Base-by-base conservation (phyloP, 441 rosid genomes). In the Erodium trifolium region DNA sequence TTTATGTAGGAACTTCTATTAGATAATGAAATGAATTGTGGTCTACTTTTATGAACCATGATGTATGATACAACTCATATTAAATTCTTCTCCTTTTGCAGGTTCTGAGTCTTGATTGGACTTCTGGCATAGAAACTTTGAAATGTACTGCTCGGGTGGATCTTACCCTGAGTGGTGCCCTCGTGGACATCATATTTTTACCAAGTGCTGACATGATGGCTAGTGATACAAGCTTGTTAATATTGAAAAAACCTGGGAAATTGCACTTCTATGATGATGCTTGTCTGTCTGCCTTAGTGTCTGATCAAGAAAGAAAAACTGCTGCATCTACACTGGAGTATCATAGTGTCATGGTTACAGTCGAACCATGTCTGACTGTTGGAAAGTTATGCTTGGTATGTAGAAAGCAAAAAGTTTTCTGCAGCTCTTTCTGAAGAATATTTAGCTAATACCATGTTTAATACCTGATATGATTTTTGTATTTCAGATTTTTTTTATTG, bases 61-160 rank as follows among this genome's bases (percentile, higher is more conserved):
- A 37, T 63, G 43, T 13, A 34, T 34, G 17, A 12, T 64, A 34
- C 34, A 64, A 35, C 12, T 0, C 45, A 34, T 68, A 74, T 73
- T 75, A 53, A 71, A 49, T 66, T 63, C 68, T n/a, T 75, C 72
- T 53, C 65, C 43, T 70, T 69, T 69, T 72, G 45, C 87, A 88
- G 91, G 76, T 86, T 78, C 68, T 88, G 78, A 76, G 74, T 78
- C 84, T 88, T 76, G 85, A 88, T 73, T 85, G 85, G 86, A 75
- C 88, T 67, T 81, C 83, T 78, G 88, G 86, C 71, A 27, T 82
- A 73, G 85, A 83, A 82, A 76, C 74, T 71, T 72, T 86, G 78
- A 83, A 82, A 81, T 88, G 89, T 70, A 69, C 82, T 63, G 78
- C 80, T 72, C 87, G 85, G 47, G 81, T 71, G 47, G 91, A 88